Evolutionary conservation across 768 basidiomycete species (phyloP).

Genomic region (Trametes cingulata): DNA sequence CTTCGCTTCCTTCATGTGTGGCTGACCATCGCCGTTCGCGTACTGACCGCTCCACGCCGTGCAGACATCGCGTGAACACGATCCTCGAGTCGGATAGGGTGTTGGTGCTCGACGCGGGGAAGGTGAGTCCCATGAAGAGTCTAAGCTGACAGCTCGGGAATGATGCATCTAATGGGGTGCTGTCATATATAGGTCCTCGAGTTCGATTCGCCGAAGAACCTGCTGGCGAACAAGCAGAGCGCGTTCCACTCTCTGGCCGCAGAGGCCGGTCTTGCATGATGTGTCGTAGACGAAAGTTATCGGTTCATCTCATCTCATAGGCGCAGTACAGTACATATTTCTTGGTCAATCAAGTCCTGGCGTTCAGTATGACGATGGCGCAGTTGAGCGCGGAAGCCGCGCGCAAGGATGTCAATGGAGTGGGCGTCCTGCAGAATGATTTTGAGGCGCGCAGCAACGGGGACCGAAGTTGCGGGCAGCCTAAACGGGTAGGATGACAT

Average conservation of each 20-base stretch:
- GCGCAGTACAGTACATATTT: too few relatives aligned
- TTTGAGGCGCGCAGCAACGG: background rate
- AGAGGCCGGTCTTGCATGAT: slow-evolving; percentile 52
- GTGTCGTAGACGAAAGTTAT: background rate
- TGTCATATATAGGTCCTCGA: slow-evolving; percentile 58
- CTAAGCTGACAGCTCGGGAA: background rate
- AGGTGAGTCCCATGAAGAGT: slow-evolving; percentile 38
- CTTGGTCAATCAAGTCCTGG: background rate
- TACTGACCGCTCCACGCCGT: background rate
- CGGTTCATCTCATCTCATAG: too few relatives aligned
- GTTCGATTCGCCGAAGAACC: slow-evolving; percentile 65
- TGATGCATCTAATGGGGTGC: slow-evolving; percentile 14
- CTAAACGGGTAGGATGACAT: slow-evolving; percentile 3
- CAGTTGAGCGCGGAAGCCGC: background rate
- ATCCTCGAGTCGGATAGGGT: slow-evolving; percentile 82
- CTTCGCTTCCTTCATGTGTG: background rate
- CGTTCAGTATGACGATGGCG: background rate
- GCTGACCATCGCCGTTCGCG: background rate
- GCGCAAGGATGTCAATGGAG: background rate
- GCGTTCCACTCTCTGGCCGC: slow-evolving; percentile 63
- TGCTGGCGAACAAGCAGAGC: slow-evolving; percentile 59
- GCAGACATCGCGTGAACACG: slow-evolving; percentile 78
- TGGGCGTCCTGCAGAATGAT: background rate
- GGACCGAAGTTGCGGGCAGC: background rate
- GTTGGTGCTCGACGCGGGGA: slow-evolving; percentile 80